phyloP scores from a whole-genome alignment of 176 grass and related monocot species.

The Avena atlantica region DNA sequence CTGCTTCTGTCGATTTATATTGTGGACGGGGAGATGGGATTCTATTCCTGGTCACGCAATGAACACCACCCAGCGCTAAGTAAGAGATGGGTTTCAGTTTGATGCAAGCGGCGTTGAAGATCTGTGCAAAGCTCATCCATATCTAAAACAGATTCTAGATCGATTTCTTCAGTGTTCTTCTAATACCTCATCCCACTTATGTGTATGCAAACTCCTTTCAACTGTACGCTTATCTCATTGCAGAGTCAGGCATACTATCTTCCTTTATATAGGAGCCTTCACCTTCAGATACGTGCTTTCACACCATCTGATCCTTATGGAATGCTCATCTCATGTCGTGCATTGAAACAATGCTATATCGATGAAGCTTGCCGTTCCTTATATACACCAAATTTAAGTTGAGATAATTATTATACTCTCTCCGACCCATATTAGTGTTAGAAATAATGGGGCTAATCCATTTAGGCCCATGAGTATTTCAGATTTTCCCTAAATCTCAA shows the following conservation, averaged over 20 bases:
- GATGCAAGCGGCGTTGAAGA: neutral
- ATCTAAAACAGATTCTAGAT: neutral
- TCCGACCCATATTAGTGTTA: no score
- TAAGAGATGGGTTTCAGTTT: neutral
- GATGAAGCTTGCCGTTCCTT: neutral
- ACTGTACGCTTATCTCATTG: neutral
- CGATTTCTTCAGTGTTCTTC: neutral
- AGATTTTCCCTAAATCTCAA: no score
- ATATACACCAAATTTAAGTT: neutral
- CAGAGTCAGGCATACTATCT: neutral
- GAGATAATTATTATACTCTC: neutral
- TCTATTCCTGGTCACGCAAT: no score
- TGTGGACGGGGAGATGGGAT: no score
- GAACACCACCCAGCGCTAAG: no score
- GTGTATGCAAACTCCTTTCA: neutral
- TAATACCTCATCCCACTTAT: neutral
- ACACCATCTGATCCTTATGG: neutral
- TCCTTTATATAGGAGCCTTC: neutral
- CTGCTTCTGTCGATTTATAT: no score
- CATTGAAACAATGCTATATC: neutral
- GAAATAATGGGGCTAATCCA: no score
- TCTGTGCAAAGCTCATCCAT: neutral
- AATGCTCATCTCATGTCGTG: neutral
- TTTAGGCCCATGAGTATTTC: no score
- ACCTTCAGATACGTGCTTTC: no score